These are phyloP conservation scores for Linnemannia elongata DNA, from an alignment of 192 early-diverging fungal genomes.

Conservation along the genomic window DNA sequence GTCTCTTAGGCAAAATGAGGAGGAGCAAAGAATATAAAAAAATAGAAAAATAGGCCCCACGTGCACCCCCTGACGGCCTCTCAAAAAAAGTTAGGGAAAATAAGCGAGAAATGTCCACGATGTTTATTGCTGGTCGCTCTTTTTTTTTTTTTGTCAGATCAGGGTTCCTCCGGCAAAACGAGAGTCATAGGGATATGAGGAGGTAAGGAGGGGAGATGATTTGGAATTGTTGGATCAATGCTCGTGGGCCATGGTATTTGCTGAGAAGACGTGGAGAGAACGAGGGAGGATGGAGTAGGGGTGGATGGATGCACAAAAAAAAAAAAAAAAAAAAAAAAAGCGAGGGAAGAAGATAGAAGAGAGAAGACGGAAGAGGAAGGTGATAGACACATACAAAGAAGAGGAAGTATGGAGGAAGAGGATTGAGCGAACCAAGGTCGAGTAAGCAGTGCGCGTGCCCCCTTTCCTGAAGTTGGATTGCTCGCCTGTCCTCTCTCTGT, in stretches of 20 bases:
- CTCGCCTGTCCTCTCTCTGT: not conserved
- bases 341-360: not conserved
- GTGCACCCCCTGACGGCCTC: not conserved
- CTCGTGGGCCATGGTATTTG: constrained; percentile 10
- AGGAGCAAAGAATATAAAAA: not conserved
- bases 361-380: not conserved
- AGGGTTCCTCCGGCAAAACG: not conserved
- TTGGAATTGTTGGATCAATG: not conserved
- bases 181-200: not conserved
- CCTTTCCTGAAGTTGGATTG: not conserved
- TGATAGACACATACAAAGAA: not conserved
- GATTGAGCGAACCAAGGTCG: constrained; percentile 1
- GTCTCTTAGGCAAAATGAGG: not conserved
- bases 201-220: not conserved
- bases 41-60: not conserved
- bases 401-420: not conserved
- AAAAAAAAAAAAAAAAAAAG: not conserved
- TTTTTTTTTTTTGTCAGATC: not conserved
- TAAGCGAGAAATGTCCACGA: not conserved
- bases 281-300: not conserved
- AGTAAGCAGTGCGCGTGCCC: not conserved
- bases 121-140: not conserved
- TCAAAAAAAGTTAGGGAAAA: not conserved
- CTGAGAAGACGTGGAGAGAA: constrained; percentile 9
- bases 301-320: not conserved